Base-by-base conservation (phyloP, 2,329 filamentous ascomycete genomes). In the Diaporthe capsici region DNA sequence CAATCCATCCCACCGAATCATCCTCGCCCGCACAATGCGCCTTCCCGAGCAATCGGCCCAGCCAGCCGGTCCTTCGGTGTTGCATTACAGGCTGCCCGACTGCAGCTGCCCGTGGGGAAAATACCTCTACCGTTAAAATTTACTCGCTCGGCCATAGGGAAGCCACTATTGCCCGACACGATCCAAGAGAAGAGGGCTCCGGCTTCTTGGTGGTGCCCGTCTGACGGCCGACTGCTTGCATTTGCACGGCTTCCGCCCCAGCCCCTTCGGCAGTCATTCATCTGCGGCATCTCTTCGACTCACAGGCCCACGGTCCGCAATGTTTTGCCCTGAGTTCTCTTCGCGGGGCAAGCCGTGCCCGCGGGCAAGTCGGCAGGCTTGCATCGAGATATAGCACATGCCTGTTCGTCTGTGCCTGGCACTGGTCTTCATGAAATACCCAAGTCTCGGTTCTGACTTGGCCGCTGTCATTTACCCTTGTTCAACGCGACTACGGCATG, bases 41-140 rank as follows among this genome's bases (percentile, higher is more conserved):
- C 28, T 58, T 61, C n/a, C 73, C 73, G 65, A 71, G 37, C 47
- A 37, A 71, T 34, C 53, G 42, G 34, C 31, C 65, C 63, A 63
- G 55, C 10, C 67, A 55, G 44, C 10, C 67, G 34, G 47, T 71
- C 47, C 65, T 34, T 47, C 53, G 28, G 17, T 25, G n/a, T 34
- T 42, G 34, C 61, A 37, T 44, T 10, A 34, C n/a, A 31, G 20
- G 34, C 37, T 37, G 44, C 42, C 63, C 9, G 44, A n/a, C 53
- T 71, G 73, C 65, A 71, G 65, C 37, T 49, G 53, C 47, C 53
- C 65, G 73, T 10, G n/a, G 20, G n/a, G 47, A 13, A 25, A 34
- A 25, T 8, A 34, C 12, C 55, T 51, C 34, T 67, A n/a, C 25
- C 22, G 4, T 47, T 34, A 31, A 61, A 28, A 25, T 5, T 17